Base-by-base conservation (phyloP, 352 stramenopile species). In the Saprolegnia diclina region DNA sequence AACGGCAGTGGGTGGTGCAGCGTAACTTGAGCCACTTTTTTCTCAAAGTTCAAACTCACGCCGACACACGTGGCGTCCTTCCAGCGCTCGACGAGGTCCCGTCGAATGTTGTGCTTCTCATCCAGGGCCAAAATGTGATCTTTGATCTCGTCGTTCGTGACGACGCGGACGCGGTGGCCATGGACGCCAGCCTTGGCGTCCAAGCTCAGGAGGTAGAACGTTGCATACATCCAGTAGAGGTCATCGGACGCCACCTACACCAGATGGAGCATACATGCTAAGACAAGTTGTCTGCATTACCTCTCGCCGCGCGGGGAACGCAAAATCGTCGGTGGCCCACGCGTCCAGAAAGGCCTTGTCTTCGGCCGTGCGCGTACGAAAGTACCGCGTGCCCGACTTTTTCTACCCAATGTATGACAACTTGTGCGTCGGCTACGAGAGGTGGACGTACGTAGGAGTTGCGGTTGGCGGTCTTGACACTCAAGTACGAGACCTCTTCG, bases 81-180 rank as follows among this genome's bases (percentile, higher is more conserved):
- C 85, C 85, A 93, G 38, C 83, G 80, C 38, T 84, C 77, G 52
- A 93, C 75, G 18, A 93, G 73, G 57, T 93, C 82, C 64, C 88
- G 86, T 1, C 79, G 85, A 22, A 91, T 81, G 26, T 65, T 70
- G 11, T 76, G 59, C 35, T 73, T 56, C 21, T 75, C 70, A 4
- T 62, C 32, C 44, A 92, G 59, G 59, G 80, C 79, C 46, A 81
- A 82, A 6, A 91, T 80, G 83, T 99, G 97, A 81, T 99, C 97
- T 46, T 96, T 82, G 74, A 98, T 98, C 79, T 98, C 92, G 76
- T 99, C 96, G 76, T 99, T 99, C 3, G 94, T 98, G 6, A 99
- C 80, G 7, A 98, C 85, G 44, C 96, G 78, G 0, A 75, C 79
- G 29, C 87, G 74, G 44, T 24, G 9, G 14, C n/a, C n/a, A 19